Base-by-base conservation (phyloP, 2,329 filamentous ascomycete genomes). In the Bisporella sp. region DNA sequence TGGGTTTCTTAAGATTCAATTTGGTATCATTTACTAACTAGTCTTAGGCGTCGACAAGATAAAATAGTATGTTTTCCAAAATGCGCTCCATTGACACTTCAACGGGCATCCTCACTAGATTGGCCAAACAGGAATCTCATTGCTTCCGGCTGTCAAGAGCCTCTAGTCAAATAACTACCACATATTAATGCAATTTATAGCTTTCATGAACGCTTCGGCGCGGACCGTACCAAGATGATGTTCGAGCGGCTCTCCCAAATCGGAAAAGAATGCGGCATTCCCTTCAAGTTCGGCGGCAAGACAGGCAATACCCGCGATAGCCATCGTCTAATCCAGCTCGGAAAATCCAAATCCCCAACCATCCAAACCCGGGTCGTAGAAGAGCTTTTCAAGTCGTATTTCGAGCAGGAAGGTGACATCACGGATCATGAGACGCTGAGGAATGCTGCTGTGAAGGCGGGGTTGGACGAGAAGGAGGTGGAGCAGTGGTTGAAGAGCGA, bases 251-350 rank as follows among this genome's bases (percentile, higher is more conserved):
- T 91, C 29, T 63, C 69, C 0, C 64, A 72, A 32, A 66, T 84
- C 28, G 88, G 87, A 12, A 70, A 73, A 37, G 69, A 72, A 28
- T 82, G 86, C 45, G 88, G 87, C 1, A 87, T 95, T 62, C 68
- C 78, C 45, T 95, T 95, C 68, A 78, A 77, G 28, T 87, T 84
- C 56, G 77, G 78, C 9, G 86, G 88, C 49, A 79, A 76, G 56
- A 82, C 82, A 5, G 90, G 90, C 45, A 87, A 84, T 61, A 92
- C 89, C 13, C 75, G 88, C 21, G 86, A 95, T 60, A 86, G 85
- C 50, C 89, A 95, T 67, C 79, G 89, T 4, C 64, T 92, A 53
- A 76, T 91, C 42, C 81, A 90, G 69, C 75, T 90, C 49, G 88
- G 73, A 67, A 68, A 81, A 74, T 62, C 71, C 64, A 63, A 82